Percentiles rank a stretch among this genome's conserved stretches.
These are phyloP conservation scores for Aechmea fasciata DNA, from an alignment of 176 grass and related monocot species.

Conservation along the genomic window DNA sequence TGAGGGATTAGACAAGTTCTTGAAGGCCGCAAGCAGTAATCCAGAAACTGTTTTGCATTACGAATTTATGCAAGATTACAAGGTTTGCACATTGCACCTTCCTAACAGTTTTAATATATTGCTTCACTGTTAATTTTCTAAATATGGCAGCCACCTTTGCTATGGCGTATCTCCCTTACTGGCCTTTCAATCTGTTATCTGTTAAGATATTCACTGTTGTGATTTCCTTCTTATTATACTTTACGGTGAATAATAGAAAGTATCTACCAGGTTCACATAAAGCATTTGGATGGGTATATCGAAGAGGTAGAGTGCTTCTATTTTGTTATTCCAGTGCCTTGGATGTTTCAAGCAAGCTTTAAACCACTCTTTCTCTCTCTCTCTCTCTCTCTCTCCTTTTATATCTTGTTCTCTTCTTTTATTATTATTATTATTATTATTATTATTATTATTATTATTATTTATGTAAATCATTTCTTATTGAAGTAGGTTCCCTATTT, in stretches of 20 bases:
- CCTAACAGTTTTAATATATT: slow-evolving; percentile 15
- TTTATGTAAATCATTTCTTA: neutral
- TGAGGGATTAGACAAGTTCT: slow-evolving; percentile 86
- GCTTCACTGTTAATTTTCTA: slow-evolving; percentile 4
- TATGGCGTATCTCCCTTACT: neutral
- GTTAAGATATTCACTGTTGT: no score
- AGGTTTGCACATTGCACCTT: slow-evolving; percentile 38
- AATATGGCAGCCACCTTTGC: neutral
- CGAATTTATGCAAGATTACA: slow-evolving; percentile 99
- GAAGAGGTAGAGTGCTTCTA: slow-evolving; percentile 54
- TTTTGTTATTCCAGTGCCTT: slow-evolving; percentile 15
- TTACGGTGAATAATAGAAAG: neutral
- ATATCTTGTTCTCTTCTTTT: no score
- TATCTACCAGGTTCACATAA: slow-evolving; percentile 72
- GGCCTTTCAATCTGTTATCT: neutral
- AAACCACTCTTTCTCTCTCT: no score
- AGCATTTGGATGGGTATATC: slow-evolving; percentile 92
- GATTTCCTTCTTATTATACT: slow-evolving; percentile 4
- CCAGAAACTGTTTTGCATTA: slow-evolving; percentile 97
- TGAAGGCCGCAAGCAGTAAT: slow-evolving; percentile 74
- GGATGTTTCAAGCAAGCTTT: neutral
- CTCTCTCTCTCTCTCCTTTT: no score
- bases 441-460: no score
- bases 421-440: no score
- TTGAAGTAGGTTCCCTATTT: slow-evolving; percentile 91